Percentiles rank a stretch among this genome's conserved stretches.
Conservation (phyloP, 805 yeast genomes). For the Ogataea minuta region DNA sequence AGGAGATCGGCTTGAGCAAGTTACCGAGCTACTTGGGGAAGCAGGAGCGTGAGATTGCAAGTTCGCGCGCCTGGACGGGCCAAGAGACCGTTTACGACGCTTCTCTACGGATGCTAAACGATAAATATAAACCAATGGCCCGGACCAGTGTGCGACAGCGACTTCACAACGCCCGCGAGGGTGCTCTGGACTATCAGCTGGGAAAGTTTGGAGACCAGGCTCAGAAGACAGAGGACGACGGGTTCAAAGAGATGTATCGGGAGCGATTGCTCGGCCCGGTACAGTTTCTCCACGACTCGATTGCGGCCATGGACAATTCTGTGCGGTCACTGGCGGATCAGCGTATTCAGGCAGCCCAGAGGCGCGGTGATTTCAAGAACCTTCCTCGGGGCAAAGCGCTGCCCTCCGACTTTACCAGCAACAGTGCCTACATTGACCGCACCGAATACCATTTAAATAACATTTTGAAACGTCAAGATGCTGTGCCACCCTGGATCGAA, state of each 20-base stretch:
- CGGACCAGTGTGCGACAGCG: constrained; percentile 36
- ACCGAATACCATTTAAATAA: constrained; percentile 80
- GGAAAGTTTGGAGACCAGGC: constrained; percentile 34
- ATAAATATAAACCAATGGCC: constrained; percentile 42
- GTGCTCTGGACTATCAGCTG: constrained; percentile 60
- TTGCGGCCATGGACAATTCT: constrained; percentile 46
- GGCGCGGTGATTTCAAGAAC: constrained; percentile 65
- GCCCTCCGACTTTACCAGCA: constrained; percentile 36
- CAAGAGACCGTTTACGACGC: constrained; percentile 46
- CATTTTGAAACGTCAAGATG: constrained; percentile 70
- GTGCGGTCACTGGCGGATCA: constrained; percentile 72
- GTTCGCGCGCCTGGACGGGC: constrained; percentile 59
- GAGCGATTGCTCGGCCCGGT: constrained; percentile 63
- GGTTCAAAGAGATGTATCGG: constrained; percentile 57
- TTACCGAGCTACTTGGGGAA: constrained; percentile 45
- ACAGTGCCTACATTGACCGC: constrained; percentile 57
- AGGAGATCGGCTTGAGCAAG: constrained; percentile 39
- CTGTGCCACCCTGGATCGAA: constrained; percentile 89
- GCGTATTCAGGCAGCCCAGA: constrained; percentile 69
- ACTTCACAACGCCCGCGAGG: constrained; percentile 60
- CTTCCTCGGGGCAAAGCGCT: constrained; percentile 65
- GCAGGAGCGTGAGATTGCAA: constrained; percentile 47
- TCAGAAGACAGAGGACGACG: constrained; percentile 36
- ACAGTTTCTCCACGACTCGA: constrained; percentile 42
- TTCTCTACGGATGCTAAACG: constrained; percentile 54